Evolutionary conservation across 73 alveolate genomes (phyloP).

Genomic region (Tetrahymena elliotti): DNA sequence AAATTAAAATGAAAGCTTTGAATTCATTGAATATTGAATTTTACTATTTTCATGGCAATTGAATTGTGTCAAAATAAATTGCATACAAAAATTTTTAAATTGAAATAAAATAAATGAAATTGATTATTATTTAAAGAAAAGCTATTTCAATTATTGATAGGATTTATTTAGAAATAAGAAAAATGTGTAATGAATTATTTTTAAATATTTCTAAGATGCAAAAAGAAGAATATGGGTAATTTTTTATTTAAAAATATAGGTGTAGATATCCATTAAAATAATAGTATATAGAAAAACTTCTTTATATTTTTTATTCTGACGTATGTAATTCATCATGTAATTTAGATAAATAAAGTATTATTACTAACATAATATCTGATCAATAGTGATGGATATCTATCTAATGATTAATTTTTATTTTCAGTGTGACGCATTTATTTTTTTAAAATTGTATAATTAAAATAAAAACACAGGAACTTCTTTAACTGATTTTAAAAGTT

Average conservation of each 20-base stretch:
- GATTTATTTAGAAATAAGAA: too few species aligned
- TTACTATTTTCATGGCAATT: neutral
- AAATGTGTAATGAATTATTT: neutral
- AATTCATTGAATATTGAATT: neutral
- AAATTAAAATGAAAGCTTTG: too few species aligned
- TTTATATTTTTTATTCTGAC: neutral
- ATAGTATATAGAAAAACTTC: neutral
- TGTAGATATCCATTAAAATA: neutral
- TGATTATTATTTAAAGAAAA: too few species aligned
- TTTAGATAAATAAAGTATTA: neutral
- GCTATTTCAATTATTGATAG: neutral
- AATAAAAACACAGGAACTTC: neutral
- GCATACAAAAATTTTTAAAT: too few species aligned
- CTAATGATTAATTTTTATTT: too few species aligned
- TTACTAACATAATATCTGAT: neutral
- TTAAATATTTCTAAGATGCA: too few species aligned
- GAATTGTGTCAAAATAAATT: too few species aligned
- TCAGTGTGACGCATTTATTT: neutral
- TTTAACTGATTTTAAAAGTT: too few species aligned
- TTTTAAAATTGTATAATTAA: too few species aligned
- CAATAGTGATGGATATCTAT: neutral
- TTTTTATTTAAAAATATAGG: neutral
- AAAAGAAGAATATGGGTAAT: neutral
- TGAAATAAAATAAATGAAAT: neutral
- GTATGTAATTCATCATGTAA: neutral